Evolutionary conservation across 306 rosid genomes (phyloP), one percentile per base, ranked within the genome.

Genomic region (Prunus davidiana): DNA sequence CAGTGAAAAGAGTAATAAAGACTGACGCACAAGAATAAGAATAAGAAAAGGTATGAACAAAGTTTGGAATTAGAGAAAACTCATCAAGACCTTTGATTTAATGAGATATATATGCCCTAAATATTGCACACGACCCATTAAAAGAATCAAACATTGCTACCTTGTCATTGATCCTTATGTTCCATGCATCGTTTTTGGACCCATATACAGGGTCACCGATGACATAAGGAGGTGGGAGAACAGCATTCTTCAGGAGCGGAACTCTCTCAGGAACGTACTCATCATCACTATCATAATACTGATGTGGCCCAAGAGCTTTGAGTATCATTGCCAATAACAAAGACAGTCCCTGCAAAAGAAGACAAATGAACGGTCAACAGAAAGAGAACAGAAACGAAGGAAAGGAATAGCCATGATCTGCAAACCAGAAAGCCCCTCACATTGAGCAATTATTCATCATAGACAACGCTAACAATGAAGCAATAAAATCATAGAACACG

Each of bases 281-380:
- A 52, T 93, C 93, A 66, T 89, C 97, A 64, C 93, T 89, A 27
- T 93, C 97, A 73, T 91, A 88, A 73, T 77, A 79, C 67, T 71
- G 90, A 86, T 82, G 89, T 1, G 92, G 89, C 77, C 98, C 93
- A 30, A 88, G 90, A 64, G 90, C 97, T 79, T 89, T 93, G 74
- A 91, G 90, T 77, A 89, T 65, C 92, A 87, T 89, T 80, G 97
- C 90, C 85, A 93, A 76, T 74, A 93, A 78, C 38, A 91, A 74
- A 50, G 93, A 86, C 73, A 91, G 72, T 25, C 92, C 92, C 97
- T 91, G 89, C 56, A 63, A 75, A 69, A 30, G 6, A 52, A 49
- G 45, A 27, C 38, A 22, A 6, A 49, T 9, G 12, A 45, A 45
- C 7, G 12, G 20, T 67, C 49, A 67, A 74, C 55, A 58, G 24